Evolutionary conservation across 2,329 filamentous ascomycete species (phyloP), one percentile per base, ranked within the genome.

Genomic region (Aureobasidium sp.): DNA sequence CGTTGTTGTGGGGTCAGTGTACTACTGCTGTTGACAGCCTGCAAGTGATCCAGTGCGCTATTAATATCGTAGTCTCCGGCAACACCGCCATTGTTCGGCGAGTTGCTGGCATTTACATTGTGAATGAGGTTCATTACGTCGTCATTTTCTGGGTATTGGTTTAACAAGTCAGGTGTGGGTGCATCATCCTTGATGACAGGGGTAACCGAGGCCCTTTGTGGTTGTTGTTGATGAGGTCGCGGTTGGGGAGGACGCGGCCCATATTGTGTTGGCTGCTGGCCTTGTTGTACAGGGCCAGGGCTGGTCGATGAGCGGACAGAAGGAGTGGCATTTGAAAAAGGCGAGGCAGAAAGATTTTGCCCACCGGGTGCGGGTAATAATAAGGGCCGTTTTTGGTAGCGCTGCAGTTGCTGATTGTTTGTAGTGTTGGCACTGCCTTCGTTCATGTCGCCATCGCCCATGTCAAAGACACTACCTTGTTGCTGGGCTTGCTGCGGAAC

Each of bases 401-500:
- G 61, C 73, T 59, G 69, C 66, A 56, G 68, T 69, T 57, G 74
- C 67, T 61, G 73, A 65, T 52, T 74, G 63, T 72, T 40, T 8
- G 11, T 49, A 65, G 49, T 74, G 66, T 42, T 66, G 64, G 64
- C 73, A 64, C 68, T 75, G 53, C 70, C 74, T 63, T 72, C 78
- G 48, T 71, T 75, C 67, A 78, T 81, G 68, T 86, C 83, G 22
- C 45, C 57, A 50, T 60, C 57, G n/a, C 78, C 81, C 47, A 86
- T 78, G 69, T 87, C 84, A 29, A 86, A 82, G 12, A 87, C 80
- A 67, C 82, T 84, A 22, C 83, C 81, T 66, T 82, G 82, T 15
- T 75, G 74, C 63, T 78, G 76, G 57, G 75, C 74, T 47, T 81
- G 79, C 50, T 82, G 79, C 15, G 88, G 84, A 62, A 94, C 87